Conservation (phyloP, 495 filamentous ascomycete species). For the Penicillium canescens region DNA sequence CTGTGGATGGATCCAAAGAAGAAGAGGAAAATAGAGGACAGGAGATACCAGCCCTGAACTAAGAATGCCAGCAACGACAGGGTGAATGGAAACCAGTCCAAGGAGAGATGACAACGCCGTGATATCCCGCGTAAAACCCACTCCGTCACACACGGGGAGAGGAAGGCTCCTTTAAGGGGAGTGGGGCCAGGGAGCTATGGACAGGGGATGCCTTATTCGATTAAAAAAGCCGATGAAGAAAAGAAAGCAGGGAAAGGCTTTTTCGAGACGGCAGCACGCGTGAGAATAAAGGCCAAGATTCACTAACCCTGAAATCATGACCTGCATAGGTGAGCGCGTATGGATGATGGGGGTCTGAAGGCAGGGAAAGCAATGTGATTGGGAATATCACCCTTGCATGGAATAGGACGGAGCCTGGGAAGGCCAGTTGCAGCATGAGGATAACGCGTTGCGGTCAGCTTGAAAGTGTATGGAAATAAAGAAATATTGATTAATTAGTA, state of each 20-base stretch:
- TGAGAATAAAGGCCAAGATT: neutral
- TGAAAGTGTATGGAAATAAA: neutral
- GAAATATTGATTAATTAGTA: constrained; percentile 1
- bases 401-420: constrained; percentile 7
- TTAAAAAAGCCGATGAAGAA: constrained; percentile 8
- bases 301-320: constrained; percentile 7
- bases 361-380: constrained; percentile 10
- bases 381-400: constrained; percentile 24
- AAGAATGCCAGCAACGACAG: constrained; percentile 6
- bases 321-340: constrained; percentile 2
- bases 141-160: constrained; percentile 11
- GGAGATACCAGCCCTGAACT: constrained; percentile 2
- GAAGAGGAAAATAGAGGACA: neutral
- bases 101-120: constrained; percentile 6
- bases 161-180: constrained; percentile 18
- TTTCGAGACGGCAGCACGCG: constrained; percentile 20
- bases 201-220: constrained; percentile 19
- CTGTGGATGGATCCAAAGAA: neutral
- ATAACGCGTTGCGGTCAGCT: constrained; percentile 7
- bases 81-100: constrained; percentile 4
- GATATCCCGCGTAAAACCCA: constrained; percentile 7
- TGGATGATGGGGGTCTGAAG: too few relatives aligned
- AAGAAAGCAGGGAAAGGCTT: neutral
- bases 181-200: constrained; percentile 19
- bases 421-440: constrained; percentile 20